Evolutionary conservation across 2,329 filamentous ascomycete species (phyloP), one percentile per base, ranked within the genome.

Genomic region (Grosmannia clavigera): DNA sequence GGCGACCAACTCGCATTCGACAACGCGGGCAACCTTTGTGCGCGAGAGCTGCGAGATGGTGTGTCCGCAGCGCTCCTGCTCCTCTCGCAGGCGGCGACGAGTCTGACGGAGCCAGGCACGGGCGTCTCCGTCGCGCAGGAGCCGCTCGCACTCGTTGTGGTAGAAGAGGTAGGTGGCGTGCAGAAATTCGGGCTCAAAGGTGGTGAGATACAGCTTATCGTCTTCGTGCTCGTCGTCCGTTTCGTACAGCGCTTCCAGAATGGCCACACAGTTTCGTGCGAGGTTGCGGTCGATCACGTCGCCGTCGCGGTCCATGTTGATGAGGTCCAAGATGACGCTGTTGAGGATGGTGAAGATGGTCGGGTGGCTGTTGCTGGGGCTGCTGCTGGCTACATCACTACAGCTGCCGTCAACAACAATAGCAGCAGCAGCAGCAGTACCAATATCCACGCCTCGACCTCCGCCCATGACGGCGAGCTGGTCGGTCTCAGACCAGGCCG

Each of bases 201-300:
- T 80, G 0, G 85, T 88, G 35, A 91, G 74, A 69, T 99, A 99
- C 0, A 99, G 77, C 67, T 91, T 94, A 51, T 89, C 82, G 54
- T 82, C 79, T 64, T 95, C 88, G 5, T 83, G 81, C 68, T 96
- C 91, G 4, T 85, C 80, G 60, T 91, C 83, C 0, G 85, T 86
- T 70, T 95, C 88, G 70, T 96, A 95, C 0, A 99, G 78, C 9
- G 84, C 84, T 69, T 95, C 92, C 6, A 99, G 79, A 91, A 99
- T 96, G 66, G 88, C 85, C 3, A 90, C 82, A 69, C 90, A 92
- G 58, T 88, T 87, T 65, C 90, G 87, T 66, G 97, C 83, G 5
- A 96, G 78, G 43, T 83, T 81, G 66, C 88, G 85, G 71, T 97
- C 89, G 62, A 97, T 92, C 16, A 90, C 82, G 67, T 96, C 91